Percentiles rank a stretch among this genome's conserved stretches.
Conservation (phyloP, 2,329 filamentous ascomycete species). For the Pleoardoris graminearum region DNA sequence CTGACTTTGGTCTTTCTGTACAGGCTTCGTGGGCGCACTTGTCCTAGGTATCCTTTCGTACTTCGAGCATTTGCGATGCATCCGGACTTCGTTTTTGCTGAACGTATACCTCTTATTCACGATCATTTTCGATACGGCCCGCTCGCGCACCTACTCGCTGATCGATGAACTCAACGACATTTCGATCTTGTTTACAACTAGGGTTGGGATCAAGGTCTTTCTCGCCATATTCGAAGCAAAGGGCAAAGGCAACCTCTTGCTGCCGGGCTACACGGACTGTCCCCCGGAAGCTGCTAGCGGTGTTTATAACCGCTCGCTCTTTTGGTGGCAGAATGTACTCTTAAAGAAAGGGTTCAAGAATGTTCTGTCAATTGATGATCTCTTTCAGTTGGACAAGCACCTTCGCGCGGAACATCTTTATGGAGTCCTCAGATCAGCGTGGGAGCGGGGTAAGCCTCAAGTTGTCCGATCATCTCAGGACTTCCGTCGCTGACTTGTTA, state of each 20-base stretch:
- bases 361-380: slow-evolving; percentile 49
- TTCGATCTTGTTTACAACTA: slow-evolving; percentile 49
- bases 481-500: no score
- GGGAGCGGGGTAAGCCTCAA: slow-evolving; percentile 45
- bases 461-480: background rate
- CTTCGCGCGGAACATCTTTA: slow-evolving; percentile 49
- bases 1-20: background rate
- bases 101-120: slow-evolving; percentile 53
- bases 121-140: slow-evolving; percentile 52
- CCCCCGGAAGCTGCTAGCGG: slow-evolving; percentile 58
- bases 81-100: slow-evolving; percentile 54
- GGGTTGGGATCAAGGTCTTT: slow-evolving; percentile 49
- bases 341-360: slow-evolving; percentile 55
- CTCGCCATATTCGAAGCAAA: slow-evolving; percentile 51
- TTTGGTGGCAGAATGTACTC: slow-evolving; percentile 59
- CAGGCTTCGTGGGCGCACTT: slow-evolving; percentile 26
- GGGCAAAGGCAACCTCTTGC: slow-evolving; percentile 50
- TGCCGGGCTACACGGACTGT: slow-evolving; percentile 43
- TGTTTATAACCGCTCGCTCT: slow-evolving; percentile 54
- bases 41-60: slow-evolving; percentile 49
- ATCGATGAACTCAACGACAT: slow-evolving; percentile 41
- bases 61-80: slow-evolving; percentile 52
- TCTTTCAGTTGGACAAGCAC: slow-evolving; percentile 52
- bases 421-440: slow-evolving; percentile 42
- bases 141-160: slow-evolving; percentile 48